A percentile compares a stretch with the other conserved stretches of the same genome.
Conservation (phyloP, 2,329 filamentous ascomycete genomes). For the Raffaelea deltoideospora region DNA sequence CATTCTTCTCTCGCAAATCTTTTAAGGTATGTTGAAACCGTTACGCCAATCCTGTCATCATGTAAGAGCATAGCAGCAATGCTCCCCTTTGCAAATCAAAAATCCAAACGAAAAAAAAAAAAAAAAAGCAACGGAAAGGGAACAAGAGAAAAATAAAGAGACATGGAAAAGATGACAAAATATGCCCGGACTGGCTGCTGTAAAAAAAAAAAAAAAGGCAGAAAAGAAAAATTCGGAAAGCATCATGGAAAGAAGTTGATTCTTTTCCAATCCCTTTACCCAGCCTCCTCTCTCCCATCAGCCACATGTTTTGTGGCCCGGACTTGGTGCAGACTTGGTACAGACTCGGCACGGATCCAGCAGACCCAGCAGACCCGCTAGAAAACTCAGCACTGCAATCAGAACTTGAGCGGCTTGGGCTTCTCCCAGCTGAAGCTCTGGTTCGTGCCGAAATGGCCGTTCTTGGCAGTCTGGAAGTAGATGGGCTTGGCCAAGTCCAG, state of each 20-base stretch:
- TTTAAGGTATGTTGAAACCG: constrained; percentile 13
- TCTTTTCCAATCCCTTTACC: neutral
- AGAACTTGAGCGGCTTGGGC: constrained; percentile 88
- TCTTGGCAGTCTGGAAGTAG: constrained; percentile 98
- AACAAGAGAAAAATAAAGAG: neutral
- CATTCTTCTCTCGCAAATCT: neutral
- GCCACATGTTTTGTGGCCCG: no score
- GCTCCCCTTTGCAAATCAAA: constrained; percentile 9
- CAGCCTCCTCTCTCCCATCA: neutral
- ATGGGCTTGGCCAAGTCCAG: constrained; percentile 90
- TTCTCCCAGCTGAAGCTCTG: constrained; percentile 97
- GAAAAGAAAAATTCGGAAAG: no score
- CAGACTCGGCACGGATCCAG: no score
- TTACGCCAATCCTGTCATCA: constrained; percentile 12
- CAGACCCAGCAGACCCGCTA: no score
- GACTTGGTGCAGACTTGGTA: no score
- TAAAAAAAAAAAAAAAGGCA: neutral
- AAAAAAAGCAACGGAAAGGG: neutral
- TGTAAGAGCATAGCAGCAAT: constrained; percentile 5
- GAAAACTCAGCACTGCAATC: no score
- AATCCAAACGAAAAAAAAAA: constrained; percentile 2
- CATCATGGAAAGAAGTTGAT: constrained; percentile 6
- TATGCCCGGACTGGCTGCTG: no score
- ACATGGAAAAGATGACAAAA: neutral
- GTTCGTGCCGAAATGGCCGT: constrained; percentile 96